Base-by-base conservation (phyloP, 768 basidiomycete species). In the Termitomyces sp. region DNA sequence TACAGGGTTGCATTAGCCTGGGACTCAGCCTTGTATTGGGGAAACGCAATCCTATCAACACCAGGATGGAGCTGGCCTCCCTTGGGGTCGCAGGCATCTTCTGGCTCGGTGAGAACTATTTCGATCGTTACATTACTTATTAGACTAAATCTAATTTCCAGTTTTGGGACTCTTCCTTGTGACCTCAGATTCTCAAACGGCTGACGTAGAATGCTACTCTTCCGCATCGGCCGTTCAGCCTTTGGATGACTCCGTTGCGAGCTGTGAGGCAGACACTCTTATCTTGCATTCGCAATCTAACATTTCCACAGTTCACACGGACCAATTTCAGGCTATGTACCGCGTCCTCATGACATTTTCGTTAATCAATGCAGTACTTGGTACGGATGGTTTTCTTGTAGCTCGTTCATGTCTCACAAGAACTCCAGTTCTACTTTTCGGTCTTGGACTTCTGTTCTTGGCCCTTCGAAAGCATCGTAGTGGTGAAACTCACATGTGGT, bases 271-370 rank as follows among this genome's bases (percentile, higher is more conserved):
- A 22, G 48, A 46, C 7, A 31, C 36, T 29, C 10, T 25, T 52
- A 16, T n/a, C 3, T 35, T 31, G 20, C 22, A 11, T 56, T 46
- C 55, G 54, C 47, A 35, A 40, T 42, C 50, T 61, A 56, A 62
- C 53, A 52, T 36, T 29, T 9, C n/a, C 18, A 16, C 62, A 92
- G 91, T 91, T 71, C 84, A 88, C 53, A 91, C 89, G 22, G 87
- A 90, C 62, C 88, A 88, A 56, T 93, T 87, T 67, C 91, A 91
- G 60, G 89, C 90, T n/a, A 91, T 91, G 75, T 92, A 91, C 67
- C 83, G 85, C 27, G 90, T 91, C 18, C 75, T 93, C 56, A 88
- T 85, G 68, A 82, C 86, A 16, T 92, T 92, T 70, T 83, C 91
- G 6, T 70, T 92, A 52, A 83, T 93, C 68, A 92, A 91, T 62